These are phyloP conservation scores for Pachysandra terminalis DNA, from an alignment of 164 flowering plant species.

Conservation along the genomic window DNA sequence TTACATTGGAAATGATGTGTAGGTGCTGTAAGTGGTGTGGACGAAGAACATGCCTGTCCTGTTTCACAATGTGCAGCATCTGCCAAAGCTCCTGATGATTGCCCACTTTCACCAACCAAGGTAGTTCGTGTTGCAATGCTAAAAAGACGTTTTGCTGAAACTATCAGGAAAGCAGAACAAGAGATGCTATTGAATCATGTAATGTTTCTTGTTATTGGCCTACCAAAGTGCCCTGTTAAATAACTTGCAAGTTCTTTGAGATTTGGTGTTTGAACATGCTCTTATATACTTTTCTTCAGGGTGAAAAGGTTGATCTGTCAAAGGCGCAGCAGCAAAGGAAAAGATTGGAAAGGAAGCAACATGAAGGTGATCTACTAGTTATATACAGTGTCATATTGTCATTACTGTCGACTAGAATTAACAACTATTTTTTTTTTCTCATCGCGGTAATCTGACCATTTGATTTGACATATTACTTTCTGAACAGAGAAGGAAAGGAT, in stretches of 20 bases:
- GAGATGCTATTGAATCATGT: background rate
- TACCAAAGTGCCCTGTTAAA: background rate
- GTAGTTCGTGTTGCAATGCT: too few species aligned
- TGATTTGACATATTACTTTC: background rate
- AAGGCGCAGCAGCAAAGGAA: slow-evolving; percentile 56
- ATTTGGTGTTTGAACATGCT: background rate
- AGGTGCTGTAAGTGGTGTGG: too few species aligned
- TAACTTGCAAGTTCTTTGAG: background rate
- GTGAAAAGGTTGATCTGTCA: slow-evolving; percentile 48
- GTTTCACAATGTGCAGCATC: too few species aligned
- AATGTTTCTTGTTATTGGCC: background rate
- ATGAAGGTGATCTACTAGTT: slow-evolving; percentile 48
- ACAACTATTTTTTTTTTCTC: too few species aligned
- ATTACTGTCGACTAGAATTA: too few species aligned
- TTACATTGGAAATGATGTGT: too few species aligned
- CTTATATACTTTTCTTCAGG: slow-evolving; percentile 29
- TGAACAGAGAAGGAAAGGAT: slow-evolving; percentile 55
- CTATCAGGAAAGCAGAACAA: too few species aligned
- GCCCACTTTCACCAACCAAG: slow-evolving; percentile 63
- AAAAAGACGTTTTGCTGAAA: too few species aligned
- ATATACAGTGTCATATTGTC: too few species aligned
- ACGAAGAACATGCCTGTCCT: too few species aligned
- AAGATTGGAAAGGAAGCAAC: slow-evolving; percentile 57
- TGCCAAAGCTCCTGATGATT: too few species aligned
- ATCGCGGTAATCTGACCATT: background rate